Conservation (phyloP, 2,329 filamentous ascomycete species). For the Pyrenochaeta sp. region DNA sequence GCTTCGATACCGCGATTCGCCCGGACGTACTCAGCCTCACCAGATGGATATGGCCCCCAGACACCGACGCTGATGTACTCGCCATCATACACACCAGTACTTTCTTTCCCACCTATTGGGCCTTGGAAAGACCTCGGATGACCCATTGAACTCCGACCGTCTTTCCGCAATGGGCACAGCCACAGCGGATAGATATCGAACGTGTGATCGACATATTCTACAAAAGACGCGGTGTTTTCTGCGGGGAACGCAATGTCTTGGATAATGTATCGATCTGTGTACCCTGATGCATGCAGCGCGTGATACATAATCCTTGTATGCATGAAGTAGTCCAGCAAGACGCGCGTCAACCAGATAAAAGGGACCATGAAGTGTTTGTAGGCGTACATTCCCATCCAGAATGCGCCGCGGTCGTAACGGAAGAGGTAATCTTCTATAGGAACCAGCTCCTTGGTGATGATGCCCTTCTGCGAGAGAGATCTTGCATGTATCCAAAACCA, state of each 20-base stretch:
- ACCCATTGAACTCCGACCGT: constrained; percentile 39
- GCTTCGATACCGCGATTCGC: constrained; percentile 76
- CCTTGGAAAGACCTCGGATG: constrained; percentile 25
- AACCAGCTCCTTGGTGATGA: constrained; percentile 48
- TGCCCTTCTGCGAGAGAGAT: constrained; percentile 11
- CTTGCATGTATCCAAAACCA: constrained; percentile 77
- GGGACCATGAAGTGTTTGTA: constrained; percentile 66
- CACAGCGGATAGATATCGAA: constrained; percentile 64
- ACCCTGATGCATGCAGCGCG: constrained; percentile 65
- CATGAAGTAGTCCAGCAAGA: constrained; percentile 66
- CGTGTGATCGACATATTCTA: constrained; percentile 57
- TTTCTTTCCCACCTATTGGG: constrained; percentile 8
- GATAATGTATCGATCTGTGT: constrained; percentile 64
- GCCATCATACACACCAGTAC: constrained; percentile 16
- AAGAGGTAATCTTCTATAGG: constrained; percentile 65
- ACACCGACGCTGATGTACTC: constrained; percentile 60
- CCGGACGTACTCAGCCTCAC: constrained; percentile 66
- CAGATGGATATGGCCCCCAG: constrained; percentile 76
- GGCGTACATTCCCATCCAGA: constrained; percentile 68
- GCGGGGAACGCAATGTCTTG: constrained; percentile 69
- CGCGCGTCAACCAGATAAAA: constrained; percentile 65
- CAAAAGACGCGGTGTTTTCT: constrained; percentile 58
- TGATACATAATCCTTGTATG: constrained; percentile 70
- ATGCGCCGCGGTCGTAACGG: constrained; percentile 68
- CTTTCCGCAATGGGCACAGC: constrained; percentile 61